A percentile compares a stretch with the other conserved stretches of the same genome.
Evolutionary conservation across 2,329 filamentous ascomycete species (phyloP).

Genomic region (Monilinia polystroma): DNA sequence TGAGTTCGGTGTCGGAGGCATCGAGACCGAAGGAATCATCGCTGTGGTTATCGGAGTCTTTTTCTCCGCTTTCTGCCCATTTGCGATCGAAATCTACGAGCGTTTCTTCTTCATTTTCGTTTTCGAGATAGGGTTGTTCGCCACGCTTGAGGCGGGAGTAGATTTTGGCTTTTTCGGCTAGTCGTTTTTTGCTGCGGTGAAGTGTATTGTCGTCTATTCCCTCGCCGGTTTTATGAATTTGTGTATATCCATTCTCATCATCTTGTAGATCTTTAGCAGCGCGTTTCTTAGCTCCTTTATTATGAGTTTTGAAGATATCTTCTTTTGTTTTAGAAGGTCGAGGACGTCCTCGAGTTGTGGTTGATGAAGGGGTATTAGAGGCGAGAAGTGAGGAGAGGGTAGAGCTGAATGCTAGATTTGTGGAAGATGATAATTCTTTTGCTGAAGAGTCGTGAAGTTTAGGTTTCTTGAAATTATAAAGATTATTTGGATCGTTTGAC

Average conservation of each 20-base stretch:
- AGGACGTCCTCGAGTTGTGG: slow-evolving; percentile 49
- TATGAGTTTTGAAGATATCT: slow-evolving; percentile 67
- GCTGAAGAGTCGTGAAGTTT: slow-evolving; percentile 55
- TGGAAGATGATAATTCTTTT: slow-evolving; percentile 68
- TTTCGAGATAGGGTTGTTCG: slow-evolving; percentile 63
- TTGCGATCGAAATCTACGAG: slow-evolving; percentile 95
- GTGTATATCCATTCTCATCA: slow-evolving; percentile 53
- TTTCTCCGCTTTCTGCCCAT: slow-evolving; percentile 68
- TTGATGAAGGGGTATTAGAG: slow-evolving; percentile 44
- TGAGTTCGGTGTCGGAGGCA: slow-evolving; percentile 53
- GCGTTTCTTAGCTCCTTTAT: slow-evolving; percentile 61
- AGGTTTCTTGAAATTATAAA: slow-evolving; percentile 73
- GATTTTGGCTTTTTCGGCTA: slow-evolving; percentile 85
- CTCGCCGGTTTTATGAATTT: slow-evolving; percentile 49
- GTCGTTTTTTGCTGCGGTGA: slow-evolving; percentile 68
- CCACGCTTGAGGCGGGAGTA: slow-evolving; percentile 91
- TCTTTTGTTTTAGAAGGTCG: slow-evolving; percentile 59
- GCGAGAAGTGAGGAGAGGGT: slow-evolving; percentile 81
- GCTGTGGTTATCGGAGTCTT: slow-evolving; percentile 35
- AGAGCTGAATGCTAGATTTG: slow-evolving; percentile 80
- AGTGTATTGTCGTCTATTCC: slow-evolving; percentile 56
- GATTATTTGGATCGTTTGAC: slow-evolving; percentile 45
- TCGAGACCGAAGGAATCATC: slow-evolving; percentile 38
- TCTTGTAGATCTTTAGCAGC: slow-evolving; percentile 56
- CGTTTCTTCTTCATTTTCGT: slow-evolving; percentile 55